These are phyloP conservation scores for Madurella fahalii DNA, from an alignment of 2,329 filamentous ascomycete species.

Conservation along the genomic window DNA sequence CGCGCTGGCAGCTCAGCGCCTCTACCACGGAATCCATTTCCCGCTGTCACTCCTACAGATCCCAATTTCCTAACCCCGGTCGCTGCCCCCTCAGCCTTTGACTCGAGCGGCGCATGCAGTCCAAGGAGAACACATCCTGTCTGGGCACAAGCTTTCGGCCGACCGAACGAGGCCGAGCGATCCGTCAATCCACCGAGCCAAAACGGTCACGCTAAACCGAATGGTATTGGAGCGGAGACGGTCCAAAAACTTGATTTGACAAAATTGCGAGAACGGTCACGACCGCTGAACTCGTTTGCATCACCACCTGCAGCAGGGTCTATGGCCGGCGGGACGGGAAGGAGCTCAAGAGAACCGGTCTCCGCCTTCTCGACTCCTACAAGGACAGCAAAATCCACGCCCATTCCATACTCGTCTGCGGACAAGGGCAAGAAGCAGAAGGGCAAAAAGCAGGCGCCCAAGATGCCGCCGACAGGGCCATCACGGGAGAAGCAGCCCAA, in stretches of 20 bases:
- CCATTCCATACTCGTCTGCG: background rate
- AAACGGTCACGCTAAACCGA: background rate
- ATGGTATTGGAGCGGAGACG: background rate
- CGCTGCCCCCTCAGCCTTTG: background rate
- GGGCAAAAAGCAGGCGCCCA: background rate
- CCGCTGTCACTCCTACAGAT: background rate
- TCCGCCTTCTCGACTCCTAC: background rate
- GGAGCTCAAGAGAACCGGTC: background rate
- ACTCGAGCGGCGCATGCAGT: background rate
- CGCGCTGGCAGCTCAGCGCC: constrained; percentile 16
- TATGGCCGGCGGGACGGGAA: background rate
- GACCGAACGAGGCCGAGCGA: background rate
- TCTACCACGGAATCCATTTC: background rate
- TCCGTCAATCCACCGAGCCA: background rate
- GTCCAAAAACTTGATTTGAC: background rate
- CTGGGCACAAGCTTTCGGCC: constrained; percentile 9
- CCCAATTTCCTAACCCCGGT: background rate
- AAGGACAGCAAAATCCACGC: background rate
- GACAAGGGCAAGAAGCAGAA: constrained; percentile 15
- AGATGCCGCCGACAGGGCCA: background rate
- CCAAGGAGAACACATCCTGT: constrained; percentile 9
- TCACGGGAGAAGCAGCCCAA: constrained; percentile 1
- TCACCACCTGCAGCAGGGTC: background rate
- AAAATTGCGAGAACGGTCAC: background rate
- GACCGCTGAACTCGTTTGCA: background rate